phyloP scores from a whole-genome alignment of 2,329 filamentous ascomycete species.

The Ophiostoma himal-ulmi region DNA sequence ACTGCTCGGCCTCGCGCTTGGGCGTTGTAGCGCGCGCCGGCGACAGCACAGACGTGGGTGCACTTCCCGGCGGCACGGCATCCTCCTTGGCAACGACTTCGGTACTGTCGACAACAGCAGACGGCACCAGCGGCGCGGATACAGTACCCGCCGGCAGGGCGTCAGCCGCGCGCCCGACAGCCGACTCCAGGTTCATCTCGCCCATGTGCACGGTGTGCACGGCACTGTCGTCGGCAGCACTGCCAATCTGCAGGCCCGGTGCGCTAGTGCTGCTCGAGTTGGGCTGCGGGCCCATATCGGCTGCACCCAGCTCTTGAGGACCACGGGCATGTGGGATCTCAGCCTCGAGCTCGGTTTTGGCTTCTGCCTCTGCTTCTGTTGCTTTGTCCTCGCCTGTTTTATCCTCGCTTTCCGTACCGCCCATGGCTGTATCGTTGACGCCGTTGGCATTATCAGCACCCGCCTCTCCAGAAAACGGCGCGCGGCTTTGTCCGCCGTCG shows the following conservation, averaged over 20 bases:
- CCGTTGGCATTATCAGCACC: constrained; percentile 22
- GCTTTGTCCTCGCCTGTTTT: neutral
- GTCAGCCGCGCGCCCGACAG: constrained; percentile 49
- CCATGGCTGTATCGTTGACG: constrained; percentile 26
- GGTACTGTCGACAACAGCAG: constrained; percentile 11
- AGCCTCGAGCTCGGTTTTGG: constrained; percentile 36
- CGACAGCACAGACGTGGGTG: neutral
- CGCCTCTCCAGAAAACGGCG: neutral
- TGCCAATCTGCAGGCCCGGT: constrained; percentile 19
- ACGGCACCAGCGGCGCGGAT: constrained; percentile 17
- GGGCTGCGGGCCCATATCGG: constrained; percentile 74
- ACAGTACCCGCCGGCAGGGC: constrained; percentile 25
- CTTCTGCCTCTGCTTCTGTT: neutral
- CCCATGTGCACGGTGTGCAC: constrained; percentile 41
- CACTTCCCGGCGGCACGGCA: constrained; percentile 28
- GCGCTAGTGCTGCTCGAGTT: constrained; percentile 34
- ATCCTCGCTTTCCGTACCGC: neutral
- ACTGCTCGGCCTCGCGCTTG: constrained; percentile 53
- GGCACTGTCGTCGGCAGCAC: constrained; percentile 32
- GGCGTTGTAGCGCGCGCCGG: constrained; percentile 31
- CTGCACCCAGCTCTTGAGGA: constrained; percentile 75
- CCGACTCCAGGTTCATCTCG: constrained; percentile 55
- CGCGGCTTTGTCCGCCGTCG: constrained; percentile 17
- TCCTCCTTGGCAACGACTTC: constrained; percentile 29
- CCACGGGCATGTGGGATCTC: constrained; percentile 77